Conservation (phyloP, 1,139 yeast species). For the Eremothecium coryli region DNA sequence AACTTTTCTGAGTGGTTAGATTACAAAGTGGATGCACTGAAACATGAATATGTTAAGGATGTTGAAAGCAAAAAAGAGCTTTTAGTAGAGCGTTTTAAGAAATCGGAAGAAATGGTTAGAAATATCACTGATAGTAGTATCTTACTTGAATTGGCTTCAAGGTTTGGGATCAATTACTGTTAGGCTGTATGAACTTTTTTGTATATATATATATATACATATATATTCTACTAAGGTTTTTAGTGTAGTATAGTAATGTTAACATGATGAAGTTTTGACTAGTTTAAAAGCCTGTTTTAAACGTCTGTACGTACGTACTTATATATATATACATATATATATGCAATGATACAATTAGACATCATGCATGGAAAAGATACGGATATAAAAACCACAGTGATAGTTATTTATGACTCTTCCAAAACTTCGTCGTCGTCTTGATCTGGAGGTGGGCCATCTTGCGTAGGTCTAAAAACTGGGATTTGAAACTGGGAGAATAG, state of each 20-base stretch:
- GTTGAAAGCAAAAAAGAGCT: constrained; percentile 36
- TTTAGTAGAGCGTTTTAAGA: constrained; percentile 21
- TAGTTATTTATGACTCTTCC: constrained; percentile 14
- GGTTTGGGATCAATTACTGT: constrained; percentile 9
- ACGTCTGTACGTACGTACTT: constrained; percentile 6
- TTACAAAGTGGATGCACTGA: constrained; percentile 36
- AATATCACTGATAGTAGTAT: constrained; percentile 16
- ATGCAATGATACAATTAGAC: constrained; percentile 6
- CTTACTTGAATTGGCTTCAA: constrained; percentile 14
- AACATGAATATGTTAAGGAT: constrained; percentile 37
- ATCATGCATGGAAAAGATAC: background rate
- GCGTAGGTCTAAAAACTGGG: constrained; percentile 4
- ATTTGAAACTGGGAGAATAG: constrained; percentile 4
- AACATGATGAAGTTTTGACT: background rate
- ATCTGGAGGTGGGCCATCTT: constrained; percentile 7
- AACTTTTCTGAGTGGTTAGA: constrained; percentile 62
- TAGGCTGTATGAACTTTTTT: constrained; percentile 1
- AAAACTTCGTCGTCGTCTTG: constrained; percentile 22
- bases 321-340: no score
- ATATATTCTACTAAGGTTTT: background rate
- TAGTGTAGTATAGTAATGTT: background rate
- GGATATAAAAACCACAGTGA: background rate
- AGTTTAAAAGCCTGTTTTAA: constrained; percentile 8
- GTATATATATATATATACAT: background rate
- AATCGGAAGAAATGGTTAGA: constrained; percentile 9